Base-by-base conservation (phyloP, 1,284 basidiomycete species). In the Marasmius fiardii region DNA sequence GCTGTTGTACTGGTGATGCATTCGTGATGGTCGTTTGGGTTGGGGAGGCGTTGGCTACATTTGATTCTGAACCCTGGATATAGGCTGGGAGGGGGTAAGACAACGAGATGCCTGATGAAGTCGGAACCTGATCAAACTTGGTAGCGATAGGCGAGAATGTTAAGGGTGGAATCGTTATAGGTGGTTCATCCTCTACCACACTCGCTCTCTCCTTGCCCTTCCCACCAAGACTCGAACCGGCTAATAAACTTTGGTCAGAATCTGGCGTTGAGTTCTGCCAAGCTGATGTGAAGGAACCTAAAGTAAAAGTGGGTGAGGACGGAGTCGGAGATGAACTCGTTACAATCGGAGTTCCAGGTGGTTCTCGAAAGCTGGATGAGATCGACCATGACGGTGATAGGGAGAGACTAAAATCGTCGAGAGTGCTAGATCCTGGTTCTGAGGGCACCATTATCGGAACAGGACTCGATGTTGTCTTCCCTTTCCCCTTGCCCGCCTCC, bases 121-220 rank as follows among this genome's bases (percentile, higher is more conserved):
- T 70, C 62, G 16, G 71, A 70, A 28, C 77, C 70, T 75, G 79
- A 82, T 72, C 72, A 59, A 86, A 74, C 51, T 74, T 72, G 34
- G 84, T 72, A 37, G 16, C 28, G 12, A 31, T 26, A 12, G 79
- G 74, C 47, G 78, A 74, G 64, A 90, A 83, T 33, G 75, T 73
- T 59, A 89, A 71, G 58, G 86, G 85, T 55, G 86, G 83, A 56
- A 88, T 75, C 62, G 75, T 75, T 57, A 86, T 83, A 41, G 84
- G 78, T 31, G 69, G 16, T 21, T 28, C 54, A 35, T 43, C 67
- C 59, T 86, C 86, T 64, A 69, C 81, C 57, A 70, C 79, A 67
- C 88, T 89, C 58, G 83, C 86, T 71, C 82, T 84, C 50, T 70
- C 60, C 43, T 60, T 60, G 35, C 58, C 60, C 51, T 59, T 58